Percentiles rank a stretch among this genome's conserved stretches.
These are phyloP conservation scores for Monotropa hypopitys DNA, from an alignment of 179 eudicot genomes.

Conservation along the genomic window DNA sequence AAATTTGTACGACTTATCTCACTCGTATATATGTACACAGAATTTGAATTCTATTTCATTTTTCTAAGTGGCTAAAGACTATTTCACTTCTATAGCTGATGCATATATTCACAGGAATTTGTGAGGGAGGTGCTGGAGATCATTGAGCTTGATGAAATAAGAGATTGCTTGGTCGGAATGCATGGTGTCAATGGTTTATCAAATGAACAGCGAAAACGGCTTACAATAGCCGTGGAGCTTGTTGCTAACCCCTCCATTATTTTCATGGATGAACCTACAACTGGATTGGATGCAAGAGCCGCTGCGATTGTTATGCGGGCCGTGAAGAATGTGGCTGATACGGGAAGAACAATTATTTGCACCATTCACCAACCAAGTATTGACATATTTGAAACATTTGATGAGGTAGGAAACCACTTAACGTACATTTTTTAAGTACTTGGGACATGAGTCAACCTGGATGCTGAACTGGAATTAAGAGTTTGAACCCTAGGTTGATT, in stretches of 20 bases:
- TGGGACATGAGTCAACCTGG: neutral
- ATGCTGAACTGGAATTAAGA: neutral
- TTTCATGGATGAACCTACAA: slow-evolving; percentile 91
- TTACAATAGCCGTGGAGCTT: slow-evolving; percentile 84
- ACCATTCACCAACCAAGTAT: slow-evolving; percentile 91
- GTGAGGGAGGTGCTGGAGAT: slow-evolving; percentile 63
- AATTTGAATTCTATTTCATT: neutral
- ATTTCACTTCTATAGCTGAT: neutral
- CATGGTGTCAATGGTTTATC: slow-evolving; percentile 69
- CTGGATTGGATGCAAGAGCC: slow-evolving; percentile 87
- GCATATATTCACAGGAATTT: slow-evolving; percentile 36
- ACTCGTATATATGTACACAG: neutral
- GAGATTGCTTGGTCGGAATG: slow-evolving; percentile 56
- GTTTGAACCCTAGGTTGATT: neutral
- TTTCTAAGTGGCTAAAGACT: neutral
- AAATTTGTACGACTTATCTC: slow-evolving; percentile 29
- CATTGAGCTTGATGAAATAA: slow-evolving; percentile 57
- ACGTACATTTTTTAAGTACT: neutral
- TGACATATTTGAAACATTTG: slow-evolving; percentile 85
- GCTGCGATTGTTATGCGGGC: slow-evolving; percentile 90
- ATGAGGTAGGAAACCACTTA: slow-evolving; percentile 41
- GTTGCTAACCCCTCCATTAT: slow-evolving; percentile 90
- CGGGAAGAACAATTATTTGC: slow-evolving; percentile 85
- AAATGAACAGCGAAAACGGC: slow-evolving; percentile 76
- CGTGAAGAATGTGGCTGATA: slow-evolving; percentile 58